Base-by-base conservation (phyloP, 371 early-diverging fungal genomes). In the Sporodiniella umbellata region DNA sequence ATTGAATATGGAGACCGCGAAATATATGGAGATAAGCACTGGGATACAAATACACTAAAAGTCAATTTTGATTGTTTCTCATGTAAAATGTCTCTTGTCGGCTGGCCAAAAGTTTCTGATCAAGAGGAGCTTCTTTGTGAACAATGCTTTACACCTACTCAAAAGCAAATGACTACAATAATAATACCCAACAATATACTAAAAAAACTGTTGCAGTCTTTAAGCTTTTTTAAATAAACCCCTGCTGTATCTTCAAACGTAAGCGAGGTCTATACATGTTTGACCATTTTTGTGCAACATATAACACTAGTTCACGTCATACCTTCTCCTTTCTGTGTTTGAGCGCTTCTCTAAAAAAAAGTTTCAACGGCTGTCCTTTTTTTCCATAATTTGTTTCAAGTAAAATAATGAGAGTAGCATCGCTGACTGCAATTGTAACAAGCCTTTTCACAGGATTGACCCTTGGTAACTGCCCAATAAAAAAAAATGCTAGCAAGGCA, bases 1-100 rank as follows among this genome's bases (percentile, higher is more conserved):
- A 25, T 56, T 40, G 64, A 64, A 38, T 66, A 66, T 33, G 56
- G 53, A 0, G 60, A 62, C 12, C 31, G 47, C 6, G 56, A 59
- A 35, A n/a, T 14, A 2, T 53, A 59, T 24, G 67, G 60, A 1
- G 31, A 56, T 35, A 43, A 35, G 2, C 45, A 35, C 7, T 62
- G 63, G 56, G 38, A 45, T 3, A 7, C 5, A 4, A 26, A 33
- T 14, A 28, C 42, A 8, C 11, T 58, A 2, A 23, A 58, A 17
- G 26, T 66, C 7, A 30, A 49, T 7, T 66, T 48, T 44, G 58
- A 58, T 5, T 66, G 66, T 23, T 52, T 37, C 18, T 15, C 40
- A 8, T 66, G 66, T 25, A 42, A 55, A 10, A 52, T 40, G 14
- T 30, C 48, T n/a, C 53, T 46, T 33, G 24, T 4, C 8, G 52